Conservation (phyloP, 805 yeast species). For the Candida montana region DNA sequence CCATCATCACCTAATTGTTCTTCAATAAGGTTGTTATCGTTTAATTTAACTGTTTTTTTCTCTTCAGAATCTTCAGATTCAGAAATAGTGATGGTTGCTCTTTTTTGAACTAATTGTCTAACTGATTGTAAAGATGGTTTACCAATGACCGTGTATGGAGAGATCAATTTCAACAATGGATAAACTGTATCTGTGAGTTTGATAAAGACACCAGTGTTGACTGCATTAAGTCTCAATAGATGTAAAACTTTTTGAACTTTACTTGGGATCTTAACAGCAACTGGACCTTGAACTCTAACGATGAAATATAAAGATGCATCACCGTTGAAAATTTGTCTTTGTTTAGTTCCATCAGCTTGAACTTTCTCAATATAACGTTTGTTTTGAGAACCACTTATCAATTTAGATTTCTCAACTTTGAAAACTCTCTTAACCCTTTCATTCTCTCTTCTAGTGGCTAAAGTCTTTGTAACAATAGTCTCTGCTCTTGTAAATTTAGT, state of each 20-base stretch:
- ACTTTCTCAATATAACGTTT: slow-evolving; percentile 31
- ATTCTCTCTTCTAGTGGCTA: slow-evolving; percentile 61
- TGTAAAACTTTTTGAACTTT: slow-evolving; percentile 55
- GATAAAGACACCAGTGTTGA: slow-evolving; percentile 68
- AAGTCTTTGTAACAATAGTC: slow-evolving; percentile 58
- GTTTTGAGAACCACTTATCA: slow-evolving; percentile 24
- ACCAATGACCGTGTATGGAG: slow-evolving; percentile 73
- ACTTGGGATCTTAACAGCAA: slow-evolving; percentile 59
- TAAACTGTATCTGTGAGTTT: slow-evolving; percentile 53
- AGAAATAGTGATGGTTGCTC: slow-evolving; percentile 50
- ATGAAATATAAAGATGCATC: slow-evolving; percentile 54
- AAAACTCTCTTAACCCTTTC: slow-evolving; percentile 62
- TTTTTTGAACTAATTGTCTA: slow-evolving; percentile 69
- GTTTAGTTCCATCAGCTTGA: slow-evolving; percentile 26
- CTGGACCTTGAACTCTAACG: slow-evolving; percentile 61
- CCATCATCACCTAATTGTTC: slow-evolving; percentile 66
- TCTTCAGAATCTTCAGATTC: slow-evolving; percentile 28
- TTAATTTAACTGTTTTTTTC: slow-evolving; percentile 44
- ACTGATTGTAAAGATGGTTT: slow-evolving; percentile 68
- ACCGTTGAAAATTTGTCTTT: slow-evolving; percentile 34
- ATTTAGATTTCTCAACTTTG: slow-evolving; percentile 40
- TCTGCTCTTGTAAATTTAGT: slow-evolving; percentile 66
- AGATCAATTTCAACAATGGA: slow-evolving; percentile 59
- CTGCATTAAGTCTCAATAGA: slow-evolving; percentile 54
- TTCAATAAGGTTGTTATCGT: slow-evolving; percentile 72